phyloP scores from a whole-genome alignment of 2,329 filamentous ascomycete genomes.

The Plenodomus tracheiphilus region DNA sequence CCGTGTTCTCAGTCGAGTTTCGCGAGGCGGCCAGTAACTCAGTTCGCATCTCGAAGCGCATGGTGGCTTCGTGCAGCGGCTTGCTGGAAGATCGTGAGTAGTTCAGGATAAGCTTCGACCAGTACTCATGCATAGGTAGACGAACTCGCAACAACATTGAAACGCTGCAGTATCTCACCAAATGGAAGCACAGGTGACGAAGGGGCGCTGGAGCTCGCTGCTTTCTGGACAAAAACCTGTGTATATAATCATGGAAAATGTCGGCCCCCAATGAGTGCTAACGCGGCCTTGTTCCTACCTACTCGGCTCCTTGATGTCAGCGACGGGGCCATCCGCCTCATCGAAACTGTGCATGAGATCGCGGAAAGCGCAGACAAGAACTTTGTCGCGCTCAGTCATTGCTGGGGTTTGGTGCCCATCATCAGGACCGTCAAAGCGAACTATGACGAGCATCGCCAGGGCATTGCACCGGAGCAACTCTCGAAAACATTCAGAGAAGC shows the following conservation, averaged over 20 bases:
- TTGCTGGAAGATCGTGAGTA: slow-evolving; percentile 14
- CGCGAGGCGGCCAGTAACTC: slow-evolving; percentile 2
- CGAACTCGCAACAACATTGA: slow-evolving; percentile 12
- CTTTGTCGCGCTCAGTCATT: slow-evolving; percentile 27
- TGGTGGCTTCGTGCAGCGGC: slow-evolving; percentile 12
- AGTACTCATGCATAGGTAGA: slow-evolving; percentile 4
- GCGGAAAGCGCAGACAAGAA: slow-evolving; percentile 4
- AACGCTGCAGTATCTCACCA: slow-evolving; percentile 1
- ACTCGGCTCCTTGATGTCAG: slow-evolving; percentile 24
- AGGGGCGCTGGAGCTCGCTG: slow-evolving; percentile 20
- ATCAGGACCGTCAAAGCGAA: slow-evolving; percentile 22
- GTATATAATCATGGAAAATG: slow-evolving; percentile 15
- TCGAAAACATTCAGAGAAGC: slow-evolving; percentile 22
- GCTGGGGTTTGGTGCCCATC: slow-evolving; percentile 25
- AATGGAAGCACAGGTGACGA: slow-evolving; percentile 14
- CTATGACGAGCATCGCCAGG: slow-evolving; percentile 9
- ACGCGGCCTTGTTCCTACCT: slow-evolving; percentile 13
- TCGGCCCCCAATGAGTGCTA: not conserved
- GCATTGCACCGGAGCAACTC: slow-evolving; percentile 10
- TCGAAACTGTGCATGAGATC: slow-evolving; percentile 12
- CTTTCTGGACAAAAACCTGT: slow-evolving; percentile 20
- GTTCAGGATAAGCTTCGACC: not conserved
- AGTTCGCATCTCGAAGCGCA: slow-evolving; percentile 11
- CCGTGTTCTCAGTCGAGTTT: slow-evolving; percentile 17
- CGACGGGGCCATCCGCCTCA: slow-evolving; percentile 8